Conservation (phyloP, 176 grass and related monocot species). For the Lolium rigidum region DNA sequence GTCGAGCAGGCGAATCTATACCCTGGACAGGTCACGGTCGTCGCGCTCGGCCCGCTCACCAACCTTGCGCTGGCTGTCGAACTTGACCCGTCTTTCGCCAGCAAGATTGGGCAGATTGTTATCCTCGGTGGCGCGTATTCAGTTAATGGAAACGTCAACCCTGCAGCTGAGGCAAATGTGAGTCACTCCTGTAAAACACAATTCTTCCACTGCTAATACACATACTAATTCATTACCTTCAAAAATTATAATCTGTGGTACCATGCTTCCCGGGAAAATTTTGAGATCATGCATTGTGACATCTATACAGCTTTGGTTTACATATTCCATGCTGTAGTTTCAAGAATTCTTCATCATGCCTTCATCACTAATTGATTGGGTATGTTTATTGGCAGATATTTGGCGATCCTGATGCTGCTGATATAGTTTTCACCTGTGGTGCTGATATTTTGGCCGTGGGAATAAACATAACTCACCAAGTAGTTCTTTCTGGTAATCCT, state of each 20-base stretch:
- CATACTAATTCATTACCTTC: background rate
- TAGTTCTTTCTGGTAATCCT: conserved; percentile 73
- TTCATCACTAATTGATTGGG: conserved; percentile 15
- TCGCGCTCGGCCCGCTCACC: conserved; percentile 89
- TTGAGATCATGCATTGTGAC: background rate
- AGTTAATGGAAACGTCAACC: conserved; percentile 98
- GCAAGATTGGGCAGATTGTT: conserved; percentile 90
- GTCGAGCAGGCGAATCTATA: conserved; percentile 75
- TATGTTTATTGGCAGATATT: conserved; percentile 63
- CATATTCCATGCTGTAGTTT: background rate
- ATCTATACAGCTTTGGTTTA: background rate
- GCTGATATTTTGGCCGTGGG: conserved; percentile 92
- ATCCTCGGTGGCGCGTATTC: conserved; percentile 94
- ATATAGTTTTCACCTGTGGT: conserved; percentile 85
- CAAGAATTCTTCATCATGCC: conserved; percentile 6
- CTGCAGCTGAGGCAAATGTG: conserved; percentile 74
- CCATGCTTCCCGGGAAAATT: background rate
- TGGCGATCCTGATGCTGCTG: conserved; percentile 90
- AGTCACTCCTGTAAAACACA: conserved; percentile 31
- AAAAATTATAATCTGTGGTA: background rate
- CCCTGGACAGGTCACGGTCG: conserved; percentile 73
- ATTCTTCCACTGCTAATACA: background rate
- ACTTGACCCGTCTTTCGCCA: conserved; percentile 74
- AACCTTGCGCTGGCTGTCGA: conserved; percentile 92
- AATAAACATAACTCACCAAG: conserved; percentile 94